Evolutionary conservation across 2,329 filamentous ascomycete genomes (phyloP), one percentile per base, ranked within the genome.

Genomic region (Phialophora verrucosa): DNA sequence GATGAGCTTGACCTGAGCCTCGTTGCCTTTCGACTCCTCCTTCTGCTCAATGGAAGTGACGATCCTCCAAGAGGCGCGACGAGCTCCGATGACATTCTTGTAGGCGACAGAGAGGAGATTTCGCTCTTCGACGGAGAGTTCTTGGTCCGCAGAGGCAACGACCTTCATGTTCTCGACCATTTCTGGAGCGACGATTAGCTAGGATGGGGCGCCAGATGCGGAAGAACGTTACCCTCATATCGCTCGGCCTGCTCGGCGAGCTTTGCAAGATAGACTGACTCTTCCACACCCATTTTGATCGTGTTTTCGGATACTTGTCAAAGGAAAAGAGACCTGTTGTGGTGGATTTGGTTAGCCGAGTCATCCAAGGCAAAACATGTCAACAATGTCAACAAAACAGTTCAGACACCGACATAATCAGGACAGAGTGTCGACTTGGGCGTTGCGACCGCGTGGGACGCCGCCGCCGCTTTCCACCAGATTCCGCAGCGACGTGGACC

Each of bases 131-230:
- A 97, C 93, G 72, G 89, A 90, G 75, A 93, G 87, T 78, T 93
- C 90, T 77, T 84, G 88, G 79, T 91, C 88, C 80, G 94, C 92
- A 74, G 91, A 93, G 77, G 94, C 94, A 77, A 97, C 94, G 75
- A 91, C 89, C 90, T 97, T 98, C 94, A 98, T 98, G 89, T 97
- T 97, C 87, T 97, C 93, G 75, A 98, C 94, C 94, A 98, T 97
- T 85, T 97, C 94, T 97, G 82, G 42, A 17, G 35, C 47, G 64
- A 59, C 49, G 55, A 67, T 74, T 68, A 74, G 72, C 71, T 69
- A 53, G 60, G n/a, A 54, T 10, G 20, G n/a, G 29, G 49, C 35
- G 20, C 53, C 31, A 54, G 47, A 44, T 2, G 49, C 58, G 50
- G 59, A 54, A 60, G 32, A 20, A 58, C 73, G 78, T 78, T 85